Evolutionary conservation across 1,284 basidiomycete genomes (phyloP).

Genomic region (Trichosporon inkin): DNA sequence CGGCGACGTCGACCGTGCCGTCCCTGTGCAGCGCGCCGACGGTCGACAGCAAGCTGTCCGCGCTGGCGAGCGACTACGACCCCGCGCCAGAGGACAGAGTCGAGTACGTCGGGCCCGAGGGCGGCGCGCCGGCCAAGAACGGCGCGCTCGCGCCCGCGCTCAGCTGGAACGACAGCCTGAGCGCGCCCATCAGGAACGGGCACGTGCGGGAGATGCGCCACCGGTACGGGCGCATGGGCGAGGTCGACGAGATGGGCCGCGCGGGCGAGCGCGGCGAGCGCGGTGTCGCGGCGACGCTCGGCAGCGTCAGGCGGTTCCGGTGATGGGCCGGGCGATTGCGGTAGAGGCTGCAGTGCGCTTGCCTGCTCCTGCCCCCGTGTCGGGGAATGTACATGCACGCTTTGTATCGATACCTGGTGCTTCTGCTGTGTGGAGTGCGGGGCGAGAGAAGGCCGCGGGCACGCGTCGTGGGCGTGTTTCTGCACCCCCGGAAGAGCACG

Average conservation of each 20-base stretch:
- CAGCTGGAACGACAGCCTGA: not conserved
- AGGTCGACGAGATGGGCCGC: not conserved
- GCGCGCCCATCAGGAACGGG: not conserved
- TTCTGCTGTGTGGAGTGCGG: too few relatives aligned
- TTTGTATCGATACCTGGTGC: too few relatives aligned
- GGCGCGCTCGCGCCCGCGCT: not conserved
- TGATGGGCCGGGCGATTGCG: too few relatives aligned
- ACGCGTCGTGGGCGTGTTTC: too few relatives aligned
- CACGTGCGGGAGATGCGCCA: constrained; percentile 3
- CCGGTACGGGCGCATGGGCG: not conserved
- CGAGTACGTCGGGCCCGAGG: not conserved
- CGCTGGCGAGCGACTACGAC: not conserved
- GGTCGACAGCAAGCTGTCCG: not conserved
- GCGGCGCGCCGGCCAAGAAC: not conserved
- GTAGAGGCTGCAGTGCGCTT: too few relatives aligned
- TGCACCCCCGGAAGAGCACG: too few relatives aligned
- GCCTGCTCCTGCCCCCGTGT: too few relatives aligned
- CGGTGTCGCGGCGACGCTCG: too few relatives aligned
- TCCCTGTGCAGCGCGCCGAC: constrained; percentile 5
- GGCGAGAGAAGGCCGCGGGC: too few relatives aligned
- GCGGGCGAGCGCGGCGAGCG: too few relatives aligned
- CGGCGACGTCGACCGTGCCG: not conserved
- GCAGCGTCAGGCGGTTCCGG: too few relatives aligned
- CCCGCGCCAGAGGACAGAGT: not conserved
- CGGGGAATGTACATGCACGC: too few relatives aligned